Evolutionary conservation across 2,329 filamentous ascomycete genomes (phyloP).

Genomic region (Fusarium xyrophilum): DNA sequence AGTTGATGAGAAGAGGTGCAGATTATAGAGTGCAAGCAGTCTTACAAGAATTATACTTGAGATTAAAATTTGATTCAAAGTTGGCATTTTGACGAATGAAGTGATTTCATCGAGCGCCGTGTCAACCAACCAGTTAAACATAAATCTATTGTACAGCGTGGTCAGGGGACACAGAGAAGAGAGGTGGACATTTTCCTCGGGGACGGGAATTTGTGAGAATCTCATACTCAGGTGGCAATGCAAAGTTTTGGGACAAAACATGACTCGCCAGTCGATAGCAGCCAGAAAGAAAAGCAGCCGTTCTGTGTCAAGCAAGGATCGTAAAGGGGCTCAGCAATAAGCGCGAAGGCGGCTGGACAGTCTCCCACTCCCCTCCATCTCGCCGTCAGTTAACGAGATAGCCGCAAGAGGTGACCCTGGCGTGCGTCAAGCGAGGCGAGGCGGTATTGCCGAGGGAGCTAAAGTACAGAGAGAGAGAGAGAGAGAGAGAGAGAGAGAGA

Average conservation of each 20-base stretch:
- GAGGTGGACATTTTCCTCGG: background rate
- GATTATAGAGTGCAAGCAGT: constrained; percentile 19
- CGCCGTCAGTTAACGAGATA: constrained; percentile 6
- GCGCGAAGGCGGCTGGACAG: constrained; percentile 26
- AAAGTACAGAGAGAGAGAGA: background rate
- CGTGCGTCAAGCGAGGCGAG: background rate
- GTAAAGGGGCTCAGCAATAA: constrained; percentile 21
- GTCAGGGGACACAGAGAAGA: too few relatives aligned
- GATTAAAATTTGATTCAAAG: background rate
- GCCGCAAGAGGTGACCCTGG: constrained; percentile 16
- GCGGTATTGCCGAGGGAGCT: constrained; percentile 14
- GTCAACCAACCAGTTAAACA: background rate
- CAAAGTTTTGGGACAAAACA: background rate
- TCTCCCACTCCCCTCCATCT: constrained; percentile 21
- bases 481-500: background rate
- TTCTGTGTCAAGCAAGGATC: background rate
- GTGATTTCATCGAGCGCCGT: background rate
- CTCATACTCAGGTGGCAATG: constrained; percentile 15
- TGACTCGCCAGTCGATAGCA: constrained; percentile 10
- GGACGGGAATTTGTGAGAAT: constrained; percentile 23
- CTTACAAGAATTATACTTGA: constrained; percentile 23
- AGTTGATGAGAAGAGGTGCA: constrained; percentile 10
- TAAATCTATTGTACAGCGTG: too few relatives aligned
- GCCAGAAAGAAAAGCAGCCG: background rate
- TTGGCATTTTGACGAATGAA: background rate